These are phyloP conservation scores for Xylariaceae sp. DNA, from an alignment of 2,329 filamentous ascomycete genomes.

Conservation along the genomic window DNA sequence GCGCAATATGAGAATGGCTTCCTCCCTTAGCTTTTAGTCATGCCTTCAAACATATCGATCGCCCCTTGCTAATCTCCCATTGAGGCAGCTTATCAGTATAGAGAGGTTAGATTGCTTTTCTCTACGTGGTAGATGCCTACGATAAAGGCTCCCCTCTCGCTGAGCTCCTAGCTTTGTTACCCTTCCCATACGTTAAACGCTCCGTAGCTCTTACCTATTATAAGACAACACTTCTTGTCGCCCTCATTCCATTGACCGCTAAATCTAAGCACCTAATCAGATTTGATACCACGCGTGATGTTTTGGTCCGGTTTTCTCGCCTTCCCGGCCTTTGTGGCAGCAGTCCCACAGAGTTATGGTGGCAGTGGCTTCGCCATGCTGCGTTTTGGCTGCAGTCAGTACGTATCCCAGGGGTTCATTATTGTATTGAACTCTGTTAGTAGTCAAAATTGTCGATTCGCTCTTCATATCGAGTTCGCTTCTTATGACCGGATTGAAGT, in stretches of 20 bases:
- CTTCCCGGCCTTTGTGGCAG: slow-evolving; percentile 26
- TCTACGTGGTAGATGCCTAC: no score
- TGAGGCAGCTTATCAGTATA: not conserved
- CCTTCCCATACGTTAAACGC: not conserved
- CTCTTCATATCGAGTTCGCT: no score
- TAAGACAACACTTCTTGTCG: not conserved
- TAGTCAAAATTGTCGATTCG: no score
- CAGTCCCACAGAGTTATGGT: slow-evolving; percentile 30
- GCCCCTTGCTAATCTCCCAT: not conserved
- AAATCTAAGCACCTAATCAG: not conserved
- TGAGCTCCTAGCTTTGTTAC: not conserved
- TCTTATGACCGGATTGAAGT: no score
- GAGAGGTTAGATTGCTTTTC: no score
- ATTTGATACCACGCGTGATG: slow-evolving; percentile 19
- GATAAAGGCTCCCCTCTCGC: not conserved
- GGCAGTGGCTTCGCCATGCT: slow-evolving; percentile 31
- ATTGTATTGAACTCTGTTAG: not conserved
- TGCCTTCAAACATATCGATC: not conserved
- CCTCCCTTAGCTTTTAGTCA: not conserved
- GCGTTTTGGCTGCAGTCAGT: slow-evolving; percentile 35
- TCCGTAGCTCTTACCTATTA: no score
- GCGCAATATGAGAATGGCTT: no score
- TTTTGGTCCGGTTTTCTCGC: slow-evolving; percentile 27
- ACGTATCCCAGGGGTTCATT: not conserved
- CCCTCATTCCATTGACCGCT: not conserved